Percentiles rank a stretch among this genome's conserved stretches.
Evolutionary conservation across 176 grass and related monocot genomes (phyloP).

Genomic region (Otatea glauca): DNA sequence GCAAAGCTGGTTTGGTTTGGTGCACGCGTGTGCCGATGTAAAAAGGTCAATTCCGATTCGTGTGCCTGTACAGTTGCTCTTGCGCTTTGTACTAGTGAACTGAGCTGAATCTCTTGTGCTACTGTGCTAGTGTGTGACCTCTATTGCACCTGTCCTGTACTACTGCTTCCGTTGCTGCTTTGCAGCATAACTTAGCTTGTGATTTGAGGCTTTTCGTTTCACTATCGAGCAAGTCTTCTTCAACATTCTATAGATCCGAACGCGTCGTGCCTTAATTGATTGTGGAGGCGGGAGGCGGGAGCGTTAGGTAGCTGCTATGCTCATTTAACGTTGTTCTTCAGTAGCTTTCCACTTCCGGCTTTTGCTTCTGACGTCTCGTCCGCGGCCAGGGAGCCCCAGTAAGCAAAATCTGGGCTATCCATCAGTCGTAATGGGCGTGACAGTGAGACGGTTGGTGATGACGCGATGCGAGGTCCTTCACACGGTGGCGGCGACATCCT

Average conservation of each 20-base stretch:
- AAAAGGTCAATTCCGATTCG: too few relatives aligned
- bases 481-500: too few relatives aligned
- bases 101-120: background rate
- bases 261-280: background rate
- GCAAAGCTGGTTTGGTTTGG: background rate
- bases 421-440: background rate
- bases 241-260: background rate
- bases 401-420: background rate
- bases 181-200: background rate
- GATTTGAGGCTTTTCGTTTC: background rate
- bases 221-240: background rate
- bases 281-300: background rate
- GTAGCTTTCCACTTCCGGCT: slow-evolving; percentile 29
- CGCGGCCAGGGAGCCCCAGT: background rate
- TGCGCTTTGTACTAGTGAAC: background rate
- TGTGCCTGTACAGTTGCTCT: background rate
- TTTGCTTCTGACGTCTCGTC: slow-evolving; percentile 21
- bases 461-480: slow-evolving; percentile 13
- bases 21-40: background rate
- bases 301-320: background rate
- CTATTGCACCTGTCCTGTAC: too few relatives aligned
- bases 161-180: background rate
- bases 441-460: slow-evolving; percentile 29
- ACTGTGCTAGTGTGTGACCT: background rate
- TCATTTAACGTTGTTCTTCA: slow-evolving; percentile 30